A percentile compares a stretch with the other conserved stretches of the same genome.
Conservation (phyloP, 2,329 filamentous ascomycete species). For the Ascochyta clinopodiicola region DNA sequence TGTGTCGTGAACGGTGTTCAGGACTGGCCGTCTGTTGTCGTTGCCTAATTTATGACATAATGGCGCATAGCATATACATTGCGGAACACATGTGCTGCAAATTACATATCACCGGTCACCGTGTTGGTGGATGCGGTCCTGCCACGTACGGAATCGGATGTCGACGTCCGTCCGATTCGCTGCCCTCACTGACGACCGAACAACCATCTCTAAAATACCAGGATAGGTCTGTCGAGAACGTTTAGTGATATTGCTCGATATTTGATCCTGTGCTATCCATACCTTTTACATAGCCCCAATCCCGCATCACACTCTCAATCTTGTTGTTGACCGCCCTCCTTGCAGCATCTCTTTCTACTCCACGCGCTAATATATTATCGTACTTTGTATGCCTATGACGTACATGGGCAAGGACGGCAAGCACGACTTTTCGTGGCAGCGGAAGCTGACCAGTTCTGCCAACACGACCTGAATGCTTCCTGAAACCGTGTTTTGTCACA, state of each 20-base stretch:
- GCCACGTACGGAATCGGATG: not conserved
- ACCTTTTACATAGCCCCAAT: conserved; percentile 39
- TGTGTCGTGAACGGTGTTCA: not conserved
- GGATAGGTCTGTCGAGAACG: conserved; percentile 12
- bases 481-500: conserved; percentile 53
- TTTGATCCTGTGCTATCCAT: conserved; percentile 1
- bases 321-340: conserved; percentile 29
- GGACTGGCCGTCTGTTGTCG: not conserved
- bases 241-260: not conserved
- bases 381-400: conserved; percentile 59
- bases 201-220: conserved; percentile 20
- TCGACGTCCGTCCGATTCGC: not conserved
- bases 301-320: conserved; percentile 29
- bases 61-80: not conserved
- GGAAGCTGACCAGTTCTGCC: conserved; percentile 53
- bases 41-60: not conserved
- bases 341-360: conserved; percentile 26
- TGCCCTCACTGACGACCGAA: not conserved
- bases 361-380: conserved; percentile 47
- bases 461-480: conserved; percentile 57
- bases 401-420: conserved; percentile 59
- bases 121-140: not conserved
- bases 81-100: not conserved
- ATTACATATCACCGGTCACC: not conserved
- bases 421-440: conserved; percentile 49